Evolutionary conservation across 2,329 filamentous ascomycete species (phyloP).

Genomic region (Magnaporthiopsis incrustans): DNA sequence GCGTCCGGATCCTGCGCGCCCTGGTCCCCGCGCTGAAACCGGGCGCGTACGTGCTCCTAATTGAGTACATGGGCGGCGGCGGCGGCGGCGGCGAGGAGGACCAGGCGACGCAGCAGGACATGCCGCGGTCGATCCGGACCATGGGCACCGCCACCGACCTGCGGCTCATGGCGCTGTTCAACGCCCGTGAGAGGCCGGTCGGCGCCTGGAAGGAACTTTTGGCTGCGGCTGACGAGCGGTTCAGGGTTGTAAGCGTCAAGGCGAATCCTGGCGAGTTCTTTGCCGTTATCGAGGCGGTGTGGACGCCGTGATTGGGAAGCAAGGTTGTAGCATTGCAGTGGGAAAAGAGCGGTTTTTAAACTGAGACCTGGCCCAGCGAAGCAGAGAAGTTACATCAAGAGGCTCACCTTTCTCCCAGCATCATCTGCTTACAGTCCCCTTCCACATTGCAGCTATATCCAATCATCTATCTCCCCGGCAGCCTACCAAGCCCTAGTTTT

Average conservation of each 20-base stretch:
- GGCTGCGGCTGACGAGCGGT: conserved; percentile 11
- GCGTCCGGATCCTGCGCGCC: conserved; percentile 25
- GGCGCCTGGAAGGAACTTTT: conserved; percentile 15
- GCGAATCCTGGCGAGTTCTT: conserved; percentile 4
- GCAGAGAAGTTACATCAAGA: no score
- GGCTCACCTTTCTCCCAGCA: no score
- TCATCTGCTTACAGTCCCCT: no score
- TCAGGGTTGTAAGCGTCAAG: conserved; percentile 2
- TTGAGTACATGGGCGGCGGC: conserved; percentile 18
- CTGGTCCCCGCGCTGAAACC: conserved; percentile 36
- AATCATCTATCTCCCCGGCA: no score
- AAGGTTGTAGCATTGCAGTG: neutral
- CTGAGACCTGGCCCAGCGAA: no score
- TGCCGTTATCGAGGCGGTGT: conserved; percentile 7
- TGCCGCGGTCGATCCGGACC: conserved; percentile 1
- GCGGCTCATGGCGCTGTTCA: conserved; percentile 13
- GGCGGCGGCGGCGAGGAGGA: no score
- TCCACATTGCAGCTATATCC: no score
- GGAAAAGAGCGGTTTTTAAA: neutral
- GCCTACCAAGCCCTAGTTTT: no score
- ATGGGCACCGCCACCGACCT: conserved; percentile 8
- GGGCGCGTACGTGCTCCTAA: conserved; percentile 29
- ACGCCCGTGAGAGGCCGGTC: conserved; percentile 13
- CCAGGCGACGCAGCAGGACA: neutral
- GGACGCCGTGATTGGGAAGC: neutral